Evolutionary conservation across 495 filamentous ascomycete species (phyloP), one percentile per base, ranked within the genome.

Genomic region (Tuber aestivum): DNA sequence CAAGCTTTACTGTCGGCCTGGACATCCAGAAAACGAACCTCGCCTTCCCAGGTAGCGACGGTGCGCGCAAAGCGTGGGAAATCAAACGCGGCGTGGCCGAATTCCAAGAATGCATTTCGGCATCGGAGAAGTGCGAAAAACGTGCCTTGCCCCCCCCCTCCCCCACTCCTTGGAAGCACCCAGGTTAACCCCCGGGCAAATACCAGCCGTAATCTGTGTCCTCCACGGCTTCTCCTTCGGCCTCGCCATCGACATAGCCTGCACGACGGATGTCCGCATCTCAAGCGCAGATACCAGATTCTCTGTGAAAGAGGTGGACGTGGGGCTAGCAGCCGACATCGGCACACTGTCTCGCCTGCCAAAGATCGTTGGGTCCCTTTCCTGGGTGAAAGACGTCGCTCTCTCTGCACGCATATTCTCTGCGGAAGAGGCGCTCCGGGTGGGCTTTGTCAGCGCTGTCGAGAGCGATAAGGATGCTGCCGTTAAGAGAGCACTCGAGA

Each of bases 331-430:
- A 20, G 95, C 95, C 23, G 95, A 99, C 84, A 90, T 98, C 70
- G 95, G 95, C 23, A 97, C 94, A 2, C 85, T 99, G 56, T 89
- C 87, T 35, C 91, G 95, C 3, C 85, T 99, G 65, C 95, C 95
- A 42, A 95, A 96, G 84, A 86, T 92, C 12, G 93, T 97, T 8
- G 91, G 91, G 2, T 90, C 86, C 75, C 85, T 85, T 74, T 91
- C 90, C 16, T 99, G 95, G 94, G 93, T 97, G 41, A 97, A 97
- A 84, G 96, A 98, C 48, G 91, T 98, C 0, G 89, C 89, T 72
- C 84, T 97, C 75, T 91, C 91, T 10, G 95, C 92, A 40, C 85
- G 96, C 48, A 83, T 89, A 70, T 99, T 97, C 79, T 88, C 86
- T 3, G 90, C 92, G 0, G 87, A 91, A 72, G 95, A 99, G 84